Conservation (phyloP, 2,329 filamentous ascomycete species). For the Sphaerulina vaccinii region DNA sequence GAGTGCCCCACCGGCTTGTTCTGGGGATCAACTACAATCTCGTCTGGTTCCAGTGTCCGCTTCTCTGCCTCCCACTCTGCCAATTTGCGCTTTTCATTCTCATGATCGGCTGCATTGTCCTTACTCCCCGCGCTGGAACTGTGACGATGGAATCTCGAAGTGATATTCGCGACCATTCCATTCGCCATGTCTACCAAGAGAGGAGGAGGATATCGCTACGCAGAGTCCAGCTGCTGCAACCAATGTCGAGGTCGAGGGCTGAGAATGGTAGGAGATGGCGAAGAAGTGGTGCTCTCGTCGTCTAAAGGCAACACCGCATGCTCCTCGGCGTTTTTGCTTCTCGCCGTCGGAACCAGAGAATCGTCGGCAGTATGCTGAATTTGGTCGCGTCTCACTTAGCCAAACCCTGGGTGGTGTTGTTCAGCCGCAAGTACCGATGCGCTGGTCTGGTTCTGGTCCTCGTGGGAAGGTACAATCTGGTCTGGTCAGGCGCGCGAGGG, state of each 20-base stretch:
- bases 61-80: slow-evolving; percentile 50
- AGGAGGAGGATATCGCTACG: too few relatives aligned
- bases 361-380: neutral
- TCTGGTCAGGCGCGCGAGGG: neutral
- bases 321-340: slow-evolving; percentile 5
- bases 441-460: neutral
- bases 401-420: neutral
- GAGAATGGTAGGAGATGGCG: too few relatives aligned
- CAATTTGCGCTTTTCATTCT: slow-evolving; percentile 48
- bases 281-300: neutral
- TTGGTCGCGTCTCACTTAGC: neutral
- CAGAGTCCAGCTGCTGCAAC: too few relatives aligned
- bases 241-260: too few relatives aligned
- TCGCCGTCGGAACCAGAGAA: slow-evolving; percentile 5
- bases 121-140: slow-evolving; percentile 23
- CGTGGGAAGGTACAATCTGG: too few relatives aligned
- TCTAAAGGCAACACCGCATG: slow-evolving; percentile 5
- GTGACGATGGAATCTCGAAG: slow-evolving; percentile 38
- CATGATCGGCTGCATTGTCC: slow-evolving; percentile 38
- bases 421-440: slow-evolving; percentile 9
- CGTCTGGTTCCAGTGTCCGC: slow-evolving; percentile 42
- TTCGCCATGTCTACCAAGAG: slow-evolving; percentile 38
- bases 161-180: slow-evolving; percentile 37
- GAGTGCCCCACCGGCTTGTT: slow-evolving; percentile 50
- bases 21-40: slow-evolving; percentile 45